Percentiles rank a stretch among this genome's conserved stretches.
Conservation (phyloP, 192 early-diverging fungal genomes). For the Podila minutissima region DNA sequence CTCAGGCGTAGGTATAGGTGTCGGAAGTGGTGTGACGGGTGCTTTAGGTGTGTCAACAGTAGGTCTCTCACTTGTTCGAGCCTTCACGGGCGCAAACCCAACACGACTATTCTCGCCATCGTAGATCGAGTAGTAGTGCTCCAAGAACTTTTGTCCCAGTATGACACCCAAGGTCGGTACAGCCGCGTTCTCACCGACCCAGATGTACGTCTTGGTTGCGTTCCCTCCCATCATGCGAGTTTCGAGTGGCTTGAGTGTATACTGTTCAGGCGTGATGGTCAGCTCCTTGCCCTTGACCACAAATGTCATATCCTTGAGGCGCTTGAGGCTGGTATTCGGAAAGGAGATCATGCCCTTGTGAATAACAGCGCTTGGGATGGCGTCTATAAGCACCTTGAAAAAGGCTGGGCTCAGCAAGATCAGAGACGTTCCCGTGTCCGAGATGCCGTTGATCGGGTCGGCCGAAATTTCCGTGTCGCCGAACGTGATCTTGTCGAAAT, state of each 20-base stretch:
- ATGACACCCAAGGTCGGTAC: constrained; percentile 12
- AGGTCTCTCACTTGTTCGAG: background rate
- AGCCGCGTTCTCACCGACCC: background rate
- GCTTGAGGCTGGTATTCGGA: background rate
- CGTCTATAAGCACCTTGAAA: background rate
- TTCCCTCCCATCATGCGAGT: background rate
- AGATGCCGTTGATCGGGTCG: background rate
- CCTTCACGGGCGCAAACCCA: constrained; percentile 9
- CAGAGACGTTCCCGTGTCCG: constrained; percentile 34
- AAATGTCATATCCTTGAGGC: constrained; percentile 2
- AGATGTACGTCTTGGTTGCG: background rate
- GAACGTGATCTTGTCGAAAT: constrained; percentile 10
- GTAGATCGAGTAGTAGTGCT: constrained; percentile 29
- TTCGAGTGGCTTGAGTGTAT: background rate
- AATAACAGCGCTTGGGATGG: background rate
- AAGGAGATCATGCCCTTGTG: constrained; percentile 1
- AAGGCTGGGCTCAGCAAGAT: constrained; percentile 8
- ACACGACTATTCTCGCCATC: constrained; percentile 25
- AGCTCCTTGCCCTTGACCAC: background rate
- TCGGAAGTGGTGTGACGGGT: background rate
- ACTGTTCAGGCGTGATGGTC: constrained; percentile 10
- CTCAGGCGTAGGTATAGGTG: too few species aligned
- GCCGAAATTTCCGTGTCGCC: background rate
- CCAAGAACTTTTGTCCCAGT: constrained; percentile 41
- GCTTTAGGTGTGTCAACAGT: background rate